These are phyloP conservation scores for Sporothrix dimorphospora DNA, from an alignment of 2,329 filamentous ascomycete genomes.

Conservation along the genomic window DNA sequence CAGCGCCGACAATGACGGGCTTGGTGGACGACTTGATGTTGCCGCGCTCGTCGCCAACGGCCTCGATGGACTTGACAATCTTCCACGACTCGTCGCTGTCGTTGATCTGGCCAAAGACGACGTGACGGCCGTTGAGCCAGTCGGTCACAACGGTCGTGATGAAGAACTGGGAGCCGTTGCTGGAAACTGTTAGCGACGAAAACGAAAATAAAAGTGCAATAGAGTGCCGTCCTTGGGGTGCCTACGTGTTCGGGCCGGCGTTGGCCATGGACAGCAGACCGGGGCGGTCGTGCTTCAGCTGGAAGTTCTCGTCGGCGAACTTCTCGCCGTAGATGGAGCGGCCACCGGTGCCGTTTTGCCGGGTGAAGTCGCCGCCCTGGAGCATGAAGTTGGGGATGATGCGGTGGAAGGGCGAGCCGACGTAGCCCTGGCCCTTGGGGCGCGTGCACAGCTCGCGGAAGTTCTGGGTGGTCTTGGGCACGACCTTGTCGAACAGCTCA, in stretches of 20 bases:
- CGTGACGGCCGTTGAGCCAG: slow-evolving; percentile 82
- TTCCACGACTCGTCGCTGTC: slow-evolving; percentile 51
- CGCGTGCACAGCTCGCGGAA: slow-evolving; percentile 82
- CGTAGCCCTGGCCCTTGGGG: slow-evolving; percentile 82
- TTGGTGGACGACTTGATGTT: slow-evolving; percentile 59
- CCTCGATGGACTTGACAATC: slow-evolving; percentile 65
- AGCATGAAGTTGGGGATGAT: slow-evolving; percentile 95
- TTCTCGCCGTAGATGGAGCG: slow-evolving; percentile 95
- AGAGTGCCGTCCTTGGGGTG: background rate
- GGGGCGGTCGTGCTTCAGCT: slow-evolving; percentile 69
- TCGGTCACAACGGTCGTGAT: slow-evolving; percentile 89
- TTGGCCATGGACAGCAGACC: slow-evolving; percentile 95
- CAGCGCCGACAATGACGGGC: slow-evolving; percentile 34
- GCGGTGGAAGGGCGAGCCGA: slow-evolving; percentile 84
- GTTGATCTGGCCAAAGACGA: slow-evolving; percentile 79
- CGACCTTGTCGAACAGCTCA: slow-evolving; percentile 79
- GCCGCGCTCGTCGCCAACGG: slow-evolving; percentile 59
- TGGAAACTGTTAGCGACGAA: slow-evolving; percentile 47
- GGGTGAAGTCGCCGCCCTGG: slow-evolving; percentile 94
- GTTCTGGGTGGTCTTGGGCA: slow-evolving; percentile 87
- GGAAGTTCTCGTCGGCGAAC: slow-evolving; percentile 93
- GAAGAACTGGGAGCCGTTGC: slow-evolving; percentile 99
- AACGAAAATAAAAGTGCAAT: no score
- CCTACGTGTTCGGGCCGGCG: slow-evolving; percentile 87
- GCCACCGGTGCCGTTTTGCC: slow-evolving; percentile 85